Base-by-base conservation (phyloP, 768 basidiomycete species). In the Peribolospora baueri region DNA sequence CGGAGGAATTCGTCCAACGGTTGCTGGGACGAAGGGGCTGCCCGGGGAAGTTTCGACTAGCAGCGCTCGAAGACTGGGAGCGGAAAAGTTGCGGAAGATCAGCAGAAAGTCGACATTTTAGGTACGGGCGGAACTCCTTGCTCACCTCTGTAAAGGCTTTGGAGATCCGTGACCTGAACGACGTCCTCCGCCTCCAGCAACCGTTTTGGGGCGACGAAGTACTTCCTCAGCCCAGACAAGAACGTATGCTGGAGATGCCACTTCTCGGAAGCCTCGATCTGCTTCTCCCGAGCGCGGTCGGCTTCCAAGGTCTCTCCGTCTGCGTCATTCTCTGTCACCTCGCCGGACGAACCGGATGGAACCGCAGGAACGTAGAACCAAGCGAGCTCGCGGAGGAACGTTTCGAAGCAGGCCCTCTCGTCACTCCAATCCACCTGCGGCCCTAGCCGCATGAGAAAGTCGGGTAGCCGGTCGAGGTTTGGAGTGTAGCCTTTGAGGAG, bases 161-260 rank as follows among this genome's bases (percentile, higher is more conserved):
- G 87, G 47, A 97, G 68, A 66, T 77, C 82, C 7, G 93, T 88
- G 14, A 91, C 76, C 67, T 90, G 84, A 2, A 85, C 77, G 4
- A 95, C 78, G 62, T 85, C 83, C 14, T 60, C 38, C 65, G 65
- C 60, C 80, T 82, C 51, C 81, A 71, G 56, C 81, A 70, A 3
- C 74, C 75, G 65, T 75, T 80, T 5, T 73, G 86, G 48, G 78
- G 71, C 76, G 5, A 70, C 66, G 9, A 91, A 69, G 66, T 91
- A 82, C 53, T 77, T 75, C 56, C 84, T 75, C 71, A 87, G 76
- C 0, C 81, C 76, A 5, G 88, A 88, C 65, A 93, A 93, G 40
- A 97, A 65, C 14, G 87, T 72, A 64, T 98, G 86, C 65, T 95
- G 79, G 39, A 91, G 77, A 65, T 90, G 84, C 83, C 86, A 93